Conservation (phyloP, 352 stramenopile genomes). For the Phytophthora constricta region DNA sequence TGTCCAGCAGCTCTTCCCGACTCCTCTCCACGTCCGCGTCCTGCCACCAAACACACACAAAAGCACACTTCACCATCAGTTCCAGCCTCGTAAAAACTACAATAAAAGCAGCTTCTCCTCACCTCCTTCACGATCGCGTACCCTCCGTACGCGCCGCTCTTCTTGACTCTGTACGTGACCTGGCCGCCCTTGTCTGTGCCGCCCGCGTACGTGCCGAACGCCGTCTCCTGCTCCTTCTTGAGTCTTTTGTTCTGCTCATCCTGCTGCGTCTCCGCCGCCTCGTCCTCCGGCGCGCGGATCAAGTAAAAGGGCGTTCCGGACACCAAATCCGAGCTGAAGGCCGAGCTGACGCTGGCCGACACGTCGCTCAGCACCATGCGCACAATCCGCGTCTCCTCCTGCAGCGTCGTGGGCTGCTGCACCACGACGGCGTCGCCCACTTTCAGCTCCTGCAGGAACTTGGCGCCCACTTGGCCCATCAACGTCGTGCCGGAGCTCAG, state of each 20-base stretch:
- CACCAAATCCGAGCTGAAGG: constrained; percentile 90
- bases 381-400: constrained; percentile 90
- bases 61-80: background rate
- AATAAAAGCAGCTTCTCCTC: background rate
- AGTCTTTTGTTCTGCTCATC: constrained; percentile 60
- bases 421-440: constrained; percentile 89
- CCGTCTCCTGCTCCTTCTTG: constrained; percentile 61
- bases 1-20: constrained; percentile 85
- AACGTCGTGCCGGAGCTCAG: constrained; percentile 89
- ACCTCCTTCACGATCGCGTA: constrained; percentile 90
- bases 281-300: constrained; percentile 84
- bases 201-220: constrained; percentile 90
- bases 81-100: background rate
- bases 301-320: constrained; percentile 90
- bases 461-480: constrained; percentile 82
- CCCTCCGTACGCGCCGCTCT: constrained; percentile 81
- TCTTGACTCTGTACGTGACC: constrained; percentile 84
- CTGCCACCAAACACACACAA: constrained; percentile 24
- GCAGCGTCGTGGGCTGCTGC: constrained; percentile 84
- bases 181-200: constrained; percentile 77
- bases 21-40: constrained; percentile 67
- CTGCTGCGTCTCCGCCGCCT: constrained; percentile 51
- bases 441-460: constrained; percentile 84
- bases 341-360: constrained; percentile 82
- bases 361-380: constrained; percentile 92